Evolutionary conservation across 306 rosid species (phyloP).

Genomic region (Castanopsis chinensis): DNA sequence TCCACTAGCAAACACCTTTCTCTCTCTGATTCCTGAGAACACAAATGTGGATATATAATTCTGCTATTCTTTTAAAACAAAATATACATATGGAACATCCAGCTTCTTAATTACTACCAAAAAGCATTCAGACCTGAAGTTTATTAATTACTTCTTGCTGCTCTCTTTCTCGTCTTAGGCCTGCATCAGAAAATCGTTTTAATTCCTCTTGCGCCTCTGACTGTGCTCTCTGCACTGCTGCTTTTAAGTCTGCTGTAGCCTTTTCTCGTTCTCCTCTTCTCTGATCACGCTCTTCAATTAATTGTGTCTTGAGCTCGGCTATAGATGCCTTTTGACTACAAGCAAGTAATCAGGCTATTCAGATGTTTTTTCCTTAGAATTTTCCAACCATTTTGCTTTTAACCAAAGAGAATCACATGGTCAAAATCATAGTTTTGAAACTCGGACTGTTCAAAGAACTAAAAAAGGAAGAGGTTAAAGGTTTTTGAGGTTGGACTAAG

Average conservation of each 20-base stretch:
- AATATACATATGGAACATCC: neutral
- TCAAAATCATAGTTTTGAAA: neutral
- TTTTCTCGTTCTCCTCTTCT: conserved; percentile 86
- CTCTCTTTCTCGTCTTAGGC: conserved; percentile 69
- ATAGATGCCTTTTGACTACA: conserved; percentile 81
- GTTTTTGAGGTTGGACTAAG: too few relatives aligned
- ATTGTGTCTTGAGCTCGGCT: conserved; percentile 66
- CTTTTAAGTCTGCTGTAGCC: conserved; percentile 77
- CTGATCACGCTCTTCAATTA: conserved; percentile 75
- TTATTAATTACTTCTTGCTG: conserved; percentile 75
- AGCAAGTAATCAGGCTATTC: conserved; percentile 13
- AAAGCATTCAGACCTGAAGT: conserved; percentile 59
- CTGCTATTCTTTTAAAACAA: conserved; percentile 13
- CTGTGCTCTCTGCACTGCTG: conserved; percentile 78
- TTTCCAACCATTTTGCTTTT: neutral
- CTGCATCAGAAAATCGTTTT: conserved; percentile 59
- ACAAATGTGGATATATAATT: conserved; percentile 19
- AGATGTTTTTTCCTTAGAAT: neutral
- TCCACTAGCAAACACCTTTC: conserved; percentile 67
- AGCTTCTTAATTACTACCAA: neutral
- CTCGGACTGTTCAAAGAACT: too few relatives aligned
- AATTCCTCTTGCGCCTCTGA: conserved; percentile 82
- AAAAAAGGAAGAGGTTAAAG: too few relatives aligned
- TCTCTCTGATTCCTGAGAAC: conserved; percentile 74
- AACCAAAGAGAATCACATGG: neutral